A percentile compares a stretch with the other conserved stretches of the same genome.
Conservation (phyloP, 1,284 basidiomycete genomes). For the Volvariella surrecta region DNA sequence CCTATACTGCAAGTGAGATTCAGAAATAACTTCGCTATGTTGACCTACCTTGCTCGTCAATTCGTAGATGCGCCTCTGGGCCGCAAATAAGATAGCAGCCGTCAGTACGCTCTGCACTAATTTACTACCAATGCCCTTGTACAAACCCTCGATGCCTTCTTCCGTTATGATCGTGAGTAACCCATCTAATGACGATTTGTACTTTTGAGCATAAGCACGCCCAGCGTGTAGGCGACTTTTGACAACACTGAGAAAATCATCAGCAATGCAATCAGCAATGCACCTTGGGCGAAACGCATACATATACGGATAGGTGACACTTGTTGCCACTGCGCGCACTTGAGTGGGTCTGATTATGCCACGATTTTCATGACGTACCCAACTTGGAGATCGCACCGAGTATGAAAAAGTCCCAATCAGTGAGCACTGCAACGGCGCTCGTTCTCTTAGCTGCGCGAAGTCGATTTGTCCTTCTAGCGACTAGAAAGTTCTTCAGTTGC, state of each 20-base stretch:
- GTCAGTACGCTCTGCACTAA: conserved; percentile 86
- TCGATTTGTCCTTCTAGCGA: conserved; percentile 49
- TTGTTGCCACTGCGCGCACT: conserved; percentile 52
- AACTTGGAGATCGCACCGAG: conserved; percentile 86
- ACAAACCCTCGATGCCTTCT: conserved; percentile 77
- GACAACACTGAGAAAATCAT: conserved; percentile 47
- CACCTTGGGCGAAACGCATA: conserved; percentile 23
- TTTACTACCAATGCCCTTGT: conserved; percentile 81
- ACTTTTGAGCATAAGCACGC: conserved; percentile 48
- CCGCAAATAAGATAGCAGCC: conserved; percentile 83
- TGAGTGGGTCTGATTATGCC: conserved; percentile 4
- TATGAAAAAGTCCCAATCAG: conserved; percentile 85
- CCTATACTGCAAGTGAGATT: too few relatives aligned
- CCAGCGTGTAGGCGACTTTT: conserved; percentile 82
- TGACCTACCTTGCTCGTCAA: conserved; percentile 46
- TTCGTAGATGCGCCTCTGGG: conserved; percentile 73
- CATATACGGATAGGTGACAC: conserved; percentile 76
- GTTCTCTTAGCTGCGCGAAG: conserved; percentile 36
- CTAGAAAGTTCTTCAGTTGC: conserved; percentile 77
- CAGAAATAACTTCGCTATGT: too few relatives aligned
- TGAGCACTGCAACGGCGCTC: conserved; percentile 43
- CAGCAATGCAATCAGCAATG: neutral
- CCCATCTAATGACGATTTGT: conserved; percentile 67
- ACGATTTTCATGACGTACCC: conserved; percentile 31
- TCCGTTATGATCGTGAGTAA: conserved; percentile 63